Conservation (phyloP, 768 basidiomycete genomes). For the Serendipita vermifera region DNA sequence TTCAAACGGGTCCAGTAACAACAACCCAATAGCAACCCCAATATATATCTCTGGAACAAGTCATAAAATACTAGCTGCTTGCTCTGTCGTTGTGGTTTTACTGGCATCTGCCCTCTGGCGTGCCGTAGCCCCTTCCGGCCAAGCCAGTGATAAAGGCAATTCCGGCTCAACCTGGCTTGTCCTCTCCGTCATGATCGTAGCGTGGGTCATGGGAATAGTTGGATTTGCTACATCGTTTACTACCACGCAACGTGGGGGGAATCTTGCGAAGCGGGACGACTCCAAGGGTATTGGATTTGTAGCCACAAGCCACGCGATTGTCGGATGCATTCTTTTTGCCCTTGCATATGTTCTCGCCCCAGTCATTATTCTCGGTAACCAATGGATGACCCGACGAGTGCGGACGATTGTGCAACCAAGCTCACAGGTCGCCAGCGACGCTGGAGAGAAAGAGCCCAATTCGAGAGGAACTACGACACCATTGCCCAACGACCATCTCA, state of each 20-base stretch:
- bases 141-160: background rate
- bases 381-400: too few species aligned
- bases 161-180: background rate
- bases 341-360: slow-evolving; percentile 35
- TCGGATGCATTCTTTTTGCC: slow-evolving; percentile 51
- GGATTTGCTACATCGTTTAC: slow-evolving; percentile 54
- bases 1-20: too few species aligned
- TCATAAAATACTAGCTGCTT: slow-evolving; percentile 4
- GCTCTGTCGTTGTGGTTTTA: slow-evolving; percentile 36
- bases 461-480: background rate
- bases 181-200: slow-evolving; percentile 29
- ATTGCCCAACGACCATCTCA: too few species aligned
- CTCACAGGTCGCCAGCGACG: background rate
- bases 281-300: slow-evolving; percentile 26
- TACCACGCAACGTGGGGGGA: slow-evolving; percentile 28
- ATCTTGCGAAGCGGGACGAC: slow-evolving; percentile 24
- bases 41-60: background rate
- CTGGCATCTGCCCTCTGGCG: slow-evolving; percentile 32
- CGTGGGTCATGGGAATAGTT: slow-evolving; percentile 48
- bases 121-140: background rate
- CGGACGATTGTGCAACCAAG: slow-evolving; percentile 1
- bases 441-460: background rate
- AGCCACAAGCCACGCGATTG: slow-evolving; percentile 49
- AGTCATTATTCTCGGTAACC: slow-evolving; percentile 8
- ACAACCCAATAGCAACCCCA: background rate